phyloP scores from a whole-genome alignment of 129 eudicot genomes.

The Pulicaria dysenterica region DNA sequence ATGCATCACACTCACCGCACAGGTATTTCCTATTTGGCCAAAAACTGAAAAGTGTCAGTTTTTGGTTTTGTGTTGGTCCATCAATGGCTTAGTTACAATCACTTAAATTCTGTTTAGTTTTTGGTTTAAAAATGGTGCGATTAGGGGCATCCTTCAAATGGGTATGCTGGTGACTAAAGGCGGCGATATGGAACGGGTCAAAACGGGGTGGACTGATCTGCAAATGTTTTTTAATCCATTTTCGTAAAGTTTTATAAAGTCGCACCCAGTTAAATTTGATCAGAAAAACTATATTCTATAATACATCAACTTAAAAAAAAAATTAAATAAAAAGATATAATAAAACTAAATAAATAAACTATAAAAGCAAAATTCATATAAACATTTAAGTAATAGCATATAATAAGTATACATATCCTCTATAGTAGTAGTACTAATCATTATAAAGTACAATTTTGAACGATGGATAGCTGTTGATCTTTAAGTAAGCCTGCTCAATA shows the following conservation, averaged over 20 bases:
- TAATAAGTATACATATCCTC: too few relatives aligned
- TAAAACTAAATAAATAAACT: too few relatives aligned
- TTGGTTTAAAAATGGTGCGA: not conserved
- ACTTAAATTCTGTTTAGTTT: not conserved
- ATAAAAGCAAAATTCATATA: too few relatives aligned
- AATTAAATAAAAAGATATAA: too few relatives aligned
- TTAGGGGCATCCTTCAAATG: not conserved
- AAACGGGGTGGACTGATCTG: not conserved
- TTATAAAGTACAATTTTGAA: too few relatives aligned
- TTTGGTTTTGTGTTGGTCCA: constrained; percentile 8
- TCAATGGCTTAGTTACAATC: constrained; percentile 3
- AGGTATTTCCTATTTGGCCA: constrained; percentile 42
- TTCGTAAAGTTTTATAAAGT: not conserved
- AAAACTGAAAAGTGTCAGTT: constrained; percentile 4
- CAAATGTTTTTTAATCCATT: not conserved
- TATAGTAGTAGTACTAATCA: too few relatives aligned
- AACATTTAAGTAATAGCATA: too few relatives aligned
- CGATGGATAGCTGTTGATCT: too few relatives aligned
- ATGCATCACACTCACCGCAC: constrained; percentile 48
- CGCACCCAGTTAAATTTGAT: not conserved
- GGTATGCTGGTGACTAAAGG: not conserved
- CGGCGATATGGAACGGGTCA: not conserved
- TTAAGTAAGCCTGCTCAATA: too few relatives aligned
- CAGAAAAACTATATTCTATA: not conserved
- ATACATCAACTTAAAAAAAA: not conserved